These are phyloP conservation scores for Astrothelium subdiscretum DNA, from an alignment of 495 filamentous ascomycete species.

Conservation along the genomic window DNA sequence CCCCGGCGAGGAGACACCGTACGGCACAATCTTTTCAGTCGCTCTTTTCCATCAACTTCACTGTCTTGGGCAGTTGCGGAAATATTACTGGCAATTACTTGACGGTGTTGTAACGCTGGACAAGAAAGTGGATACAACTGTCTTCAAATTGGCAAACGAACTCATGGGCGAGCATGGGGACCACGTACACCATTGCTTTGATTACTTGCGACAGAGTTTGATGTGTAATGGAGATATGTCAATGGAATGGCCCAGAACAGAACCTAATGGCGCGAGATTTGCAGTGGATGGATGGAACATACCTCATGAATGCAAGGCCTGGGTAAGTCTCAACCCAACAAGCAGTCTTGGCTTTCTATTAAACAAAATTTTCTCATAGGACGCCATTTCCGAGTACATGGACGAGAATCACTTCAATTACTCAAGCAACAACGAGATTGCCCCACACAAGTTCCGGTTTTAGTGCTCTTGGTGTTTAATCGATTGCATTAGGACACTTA, in stretches of 20 bases:
- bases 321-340: not conserved
- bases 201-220: conserved; percentile 21
- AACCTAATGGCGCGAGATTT: conserved; percentile 2
- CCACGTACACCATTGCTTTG: conserved; percentile 17
- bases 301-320: conserved; percentile 12
- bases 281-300: conserved; percentile 16
- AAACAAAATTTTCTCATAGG: not conserved
- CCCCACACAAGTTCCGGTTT: not conserved
- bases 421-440: not conserved
- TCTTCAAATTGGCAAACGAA: not conserved
- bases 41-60: conserved; percentile 18
- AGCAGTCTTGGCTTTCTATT: not conserved
- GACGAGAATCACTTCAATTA: conserved; percentile 6
- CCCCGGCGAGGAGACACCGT: conserved; percentile 8
- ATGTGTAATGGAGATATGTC: conserved; percentile 18
- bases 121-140: not conserved
- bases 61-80: conserved; percentile 13
- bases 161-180: not conserved
- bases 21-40: conserved; percentile 6
- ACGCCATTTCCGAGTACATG: conserved; percentile 11
- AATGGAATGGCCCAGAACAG: conserved; percentile 13
- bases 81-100: conserved; percentile 4
- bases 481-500: not conserved
- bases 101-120: conserved; percentile 7
- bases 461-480: not conserved